Percentiles rank a stretch among this genome's conserved stretches.
phyloP scores from a whole-genome alignment of 2,329 filamentous ascomycete genomes.

The Colletotrichum neosansevieriae region DNA sequence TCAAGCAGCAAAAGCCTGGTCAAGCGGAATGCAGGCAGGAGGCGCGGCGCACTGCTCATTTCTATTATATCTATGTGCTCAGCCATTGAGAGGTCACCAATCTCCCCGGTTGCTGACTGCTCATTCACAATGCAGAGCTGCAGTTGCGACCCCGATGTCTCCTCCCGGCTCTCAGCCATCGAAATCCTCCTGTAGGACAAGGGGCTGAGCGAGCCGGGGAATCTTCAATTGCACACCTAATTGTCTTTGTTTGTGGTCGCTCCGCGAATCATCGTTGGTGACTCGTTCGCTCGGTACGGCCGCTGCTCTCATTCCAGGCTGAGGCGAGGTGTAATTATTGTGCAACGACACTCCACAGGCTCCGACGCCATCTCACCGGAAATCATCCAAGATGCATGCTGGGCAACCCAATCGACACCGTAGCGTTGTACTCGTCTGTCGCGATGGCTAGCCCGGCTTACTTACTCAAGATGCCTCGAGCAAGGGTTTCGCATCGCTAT shows the following conservation, averaged over 20 bases:
- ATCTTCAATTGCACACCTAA: not conserved
- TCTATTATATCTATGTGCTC: too few species aligned
- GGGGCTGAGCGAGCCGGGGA: slow-evolving; percentile 3
- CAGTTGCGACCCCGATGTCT: not conserved
- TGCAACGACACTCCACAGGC: not conserved
- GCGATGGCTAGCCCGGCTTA: not conserved
- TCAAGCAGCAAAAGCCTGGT: too few species aligned
- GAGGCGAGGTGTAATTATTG: not conserved
- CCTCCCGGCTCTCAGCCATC: not conserved
- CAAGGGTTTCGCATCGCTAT: slow-evolving; percentile 8
- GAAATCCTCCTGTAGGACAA: not conserved
- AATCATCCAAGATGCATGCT: not conserved
- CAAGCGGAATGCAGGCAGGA: slow-evolving; percentile 5
- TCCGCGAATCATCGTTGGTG: slow-evolving; percentile 2
- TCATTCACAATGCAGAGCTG: not conserved
- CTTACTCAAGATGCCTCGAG: not conserved
- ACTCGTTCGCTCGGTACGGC: not conserved
- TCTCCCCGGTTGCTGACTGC: slow-evolving; percentile 7
- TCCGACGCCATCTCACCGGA: not conserved
- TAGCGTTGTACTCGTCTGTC: not conserved
- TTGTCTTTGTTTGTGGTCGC: not conserved
- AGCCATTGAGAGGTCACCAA: not conserved
- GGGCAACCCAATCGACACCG: slow-evolving; percentile 15
- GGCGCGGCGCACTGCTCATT: slow-evolving; percentile 2
- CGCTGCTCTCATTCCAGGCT: too few species aligned